These are phyloP conservation scores for Beauveria bassiana DNA, from an alignment of 2,329 filamentous ascomycete species.

Conservation along the genomic window DNA sequence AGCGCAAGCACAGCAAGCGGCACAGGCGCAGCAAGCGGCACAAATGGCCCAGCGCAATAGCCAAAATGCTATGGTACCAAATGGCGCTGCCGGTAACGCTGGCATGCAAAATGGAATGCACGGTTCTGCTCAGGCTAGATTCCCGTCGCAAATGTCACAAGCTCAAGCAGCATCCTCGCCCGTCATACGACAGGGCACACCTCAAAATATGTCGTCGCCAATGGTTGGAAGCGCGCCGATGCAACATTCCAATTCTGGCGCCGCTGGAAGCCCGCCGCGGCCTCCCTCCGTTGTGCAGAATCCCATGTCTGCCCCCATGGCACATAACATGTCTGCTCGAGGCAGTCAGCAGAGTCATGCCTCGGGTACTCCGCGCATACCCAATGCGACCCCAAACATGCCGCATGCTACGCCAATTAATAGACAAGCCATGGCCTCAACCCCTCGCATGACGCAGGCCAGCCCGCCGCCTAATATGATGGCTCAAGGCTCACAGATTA, in stretches of 20 bases:
- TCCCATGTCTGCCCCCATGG: conserved; percentile 52
- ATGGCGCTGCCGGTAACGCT: conserved; percentile 23
- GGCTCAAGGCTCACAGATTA: conserved; percentile 48
- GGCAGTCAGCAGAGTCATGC: conserved; percentile 61
- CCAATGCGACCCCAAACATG: conserved; percentile 53
- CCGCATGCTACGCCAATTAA: conserved; percentile 51
- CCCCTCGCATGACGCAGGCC: conserved; percentile 55
- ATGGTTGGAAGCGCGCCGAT: conserved; percentile 56
- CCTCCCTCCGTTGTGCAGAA: conserved; percentile 59
- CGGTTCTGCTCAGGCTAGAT: conserved; percentile 33
- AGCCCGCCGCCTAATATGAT: conserved; percentile 55
- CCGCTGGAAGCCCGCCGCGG: conserved; percentile 60
- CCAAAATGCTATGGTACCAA: conserved; percentile 33
- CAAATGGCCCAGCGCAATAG: conserved; percentile 25
- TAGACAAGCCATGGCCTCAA: conserved; percentile 43
- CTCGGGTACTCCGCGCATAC: conserved; percentile 55
- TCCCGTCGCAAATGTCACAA: conserved; percentile 51
- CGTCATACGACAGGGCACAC: conserved; percentile 53
- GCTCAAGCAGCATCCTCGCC: conserved; percentile 59
- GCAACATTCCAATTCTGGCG: conserved; percentile 58
- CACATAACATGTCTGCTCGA: conserved; percentile 54
- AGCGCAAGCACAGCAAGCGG: conserved; percentile 2
- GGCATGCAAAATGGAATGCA: conserved; percentile 31
- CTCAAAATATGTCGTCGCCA: conserved; percentile 57
- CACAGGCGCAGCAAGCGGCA: conserved; percentile 17